phyloP scores from a whole-genome alignment of 768 basidiomycete species.

The Lenzites betulinus region DNA sequence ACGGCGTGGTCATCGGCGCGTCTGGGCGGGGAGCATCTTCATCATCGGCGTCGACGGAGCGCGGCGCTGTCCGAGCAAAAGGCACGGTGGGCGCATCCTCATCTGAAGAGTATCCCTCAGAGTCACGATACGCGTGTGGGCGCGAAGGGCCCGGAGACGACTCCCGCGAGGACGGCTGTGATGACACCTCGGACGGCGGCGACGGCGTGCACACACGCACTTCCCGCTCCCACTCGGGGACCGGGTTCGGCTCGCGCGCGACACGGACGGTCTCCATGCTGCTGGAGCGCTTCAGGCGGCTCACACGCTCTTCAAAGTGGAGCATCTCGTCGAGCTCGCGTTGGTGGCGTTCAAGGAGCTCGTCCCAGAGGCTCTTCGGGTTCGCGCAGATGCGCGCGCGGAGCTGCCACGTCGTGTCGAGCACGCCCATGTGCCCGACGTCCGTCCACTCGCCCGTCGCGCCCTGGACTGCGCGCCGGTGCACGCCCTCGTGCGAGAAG shows the following conservation, averaged over 20 bases:
- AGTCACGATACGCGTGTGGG: too few relatives aligned
- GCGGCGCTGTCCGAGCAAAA: too few relatives aligned
- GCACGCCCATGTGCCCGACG: constrained; percentile 26
- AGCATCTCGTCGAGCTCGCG: constrained; percentile 28
- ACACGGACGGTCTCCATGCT: constrained; percentile 24
- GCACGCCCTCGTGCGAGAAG: constrained; percentile 65
- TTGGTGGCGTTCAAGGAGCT: constrained; percentile 30
- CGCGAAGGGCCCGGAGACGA: too few relatives aligned
- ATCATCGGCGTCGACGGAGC: too few relatives aligned
- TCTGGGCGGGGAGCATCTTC: too few relatives aligned
- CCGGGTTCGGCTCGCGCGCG: neutral
- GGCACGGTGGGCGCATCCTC: too few relatives aligned
- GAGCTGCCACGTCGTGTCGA: constrained; percentile 30
- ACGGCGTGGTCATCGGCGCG: too few relatives aligned
- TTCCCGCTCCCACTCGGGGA: neutral
- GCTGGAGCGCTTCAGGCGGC: constrained; percentile 4
- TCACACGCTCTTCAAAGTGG: constrained; percentile 21
- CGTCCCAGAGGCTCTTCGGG: constrained; percentile 28
- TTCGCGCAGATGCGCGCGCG: neutral
- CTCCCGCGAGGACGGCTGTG: neutral
- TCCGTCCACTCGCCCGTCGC: constrained; percentile 36
- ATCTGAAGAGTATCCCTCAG: neutral
- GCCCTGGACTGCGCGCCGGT: constrained; percentile 54
- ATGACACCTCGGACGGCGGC: neutral
- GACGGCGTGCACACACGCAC: neutral